Evolutionary conservation across 495 filamentous ascomycete genomes (phyloP).

Genomic region (Penicillium goetzii): DNA sequence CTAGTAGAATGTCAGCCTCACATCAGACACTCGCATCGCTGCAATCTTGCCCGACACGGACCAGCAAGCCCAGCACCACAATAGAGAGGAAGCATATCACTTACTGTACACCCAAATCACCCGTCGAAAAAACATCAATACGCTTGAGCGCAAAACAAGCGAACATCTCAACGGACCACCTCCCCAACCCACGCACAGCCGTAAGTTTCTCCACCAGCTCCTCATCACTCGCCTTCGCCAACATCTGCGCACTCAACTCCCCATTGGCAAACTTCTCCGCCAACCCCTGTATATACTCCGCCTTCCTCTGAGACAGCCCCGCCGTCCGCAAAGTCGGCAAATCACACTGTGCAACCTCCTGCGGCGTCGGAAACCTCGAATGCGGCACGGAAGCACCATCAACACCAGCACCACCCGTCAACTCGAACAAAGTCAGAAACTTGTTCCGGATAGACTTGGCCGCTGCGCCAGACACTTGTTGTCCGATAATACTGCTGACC

Average conservation of each 20-base stretch:
- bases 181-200: slow-evolving; percentile 84
- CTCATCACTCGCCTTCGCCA: slow-evolving; percentile 79
- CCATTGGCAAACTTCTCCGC: slow-evolving; percentile 77
- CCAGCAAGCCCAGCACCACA: neutral
- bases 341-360: slow-evolving; percentile 62
- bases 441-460: slow-evolving; percentile 84
- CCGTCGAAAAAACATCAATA: slow-evolving; percentile 89
- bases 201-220: slow-evolving; percentile 79
- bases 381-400: slow-evolving; percentile 13
- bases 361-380: slow-evolving; percentile 73
- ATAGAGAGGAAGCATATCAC: slow-evolving; percentile 31
- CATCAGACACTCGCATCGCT: neutral
- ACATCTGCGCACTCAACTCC: slow-evolving; percentile 73
- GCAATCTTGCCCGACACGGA: neutral
- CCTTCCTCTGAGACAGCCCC: slow-evolving; percentile 88
- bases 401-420: slow-evolving; percentile 17
- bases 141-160: slow-evolving; percentile 88
- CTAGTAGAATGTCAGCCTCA: slow-evolving; percentile 35
- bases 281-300: slow-evolving; percentile 88
- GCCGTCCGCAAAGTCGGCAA: slow-evolving; percentile 75
- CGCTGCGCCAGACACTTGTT: slow-evolving; percentile 93
- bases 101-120: slow-evolving; percentile 91
- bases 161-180: slow-evolving; percentile 98
- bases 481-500: slow-evolving; percentile 84
- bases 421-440: slow-evolving; percentile 77